Conservation (phyloP, 2,329 filamentous ascomycete genomes). For the Curvularia eragrostidis region DNA sequence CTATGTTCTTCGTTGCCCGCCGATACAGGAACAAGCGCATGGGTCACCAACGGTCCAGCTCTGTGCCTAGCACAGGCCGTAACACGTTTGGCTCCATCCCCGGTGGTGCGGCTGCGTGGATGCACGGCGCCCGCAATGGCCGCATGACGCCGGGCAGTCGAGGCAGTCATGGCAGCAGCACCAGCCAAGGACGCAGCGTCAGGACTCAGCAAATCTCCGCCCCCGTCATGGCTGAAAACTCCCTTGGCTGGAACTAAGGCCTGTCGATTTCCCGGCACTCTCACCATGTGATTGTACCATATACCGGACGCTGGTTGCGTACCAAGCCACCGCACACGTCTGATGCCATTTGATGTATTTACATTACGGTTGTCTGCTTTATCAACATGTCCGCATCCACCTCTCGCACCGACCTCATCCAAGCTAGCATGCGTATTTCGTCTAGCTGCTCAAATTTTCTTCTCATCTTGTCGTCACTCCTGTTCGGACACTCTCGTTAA, state of each 20-base stretch:
- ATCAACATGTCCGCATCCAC: constrained; percentile 5
- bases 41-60: constrained; percentile 77
- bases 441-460: constrained; percentile 25
- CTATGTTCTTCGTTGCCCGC: constrained; percentile 92
- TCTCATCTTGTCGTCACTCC: constrained; percentile 28
- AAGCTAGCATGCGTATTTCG: constrained; percentile 25
- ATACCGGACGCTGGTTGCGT: constrained; percentile 25
- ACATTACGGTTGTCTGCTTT: constrained; percentile 16
- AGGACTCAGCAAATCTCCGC: constrained; percentile 80
- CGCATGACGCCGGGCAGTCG: constrained; percentile 52
- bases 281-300: constrained; percentile 41
- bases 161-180: constrained; percentile 53
- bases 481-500: constrained; percentile 48
- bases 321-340: constrained; percentile 6
- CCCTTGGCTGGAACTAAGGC: constrained; percentile 87
- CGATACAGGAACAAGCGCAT: constrained; percentile 88
- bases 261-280: background rate
- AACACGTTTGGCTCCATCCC: constrained; percentile 47
- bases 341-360: constrained; percentile 30
- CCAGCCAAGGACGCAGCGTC: constrained; percentile 69
- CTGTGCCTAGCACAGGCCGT: constrained; percentile 73
- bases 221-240: constrained; percentile 92
- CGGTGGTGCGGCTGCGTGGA: constrained; percentile 57
- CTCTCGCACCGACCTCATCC: constrained; percentile 20
- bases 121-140: constrained; percentile 53